phyloP scores from a whole-genome alignment of 2,329 filamentous ascomycete genomes.

The Herpotrichia juniperi region DNA sequence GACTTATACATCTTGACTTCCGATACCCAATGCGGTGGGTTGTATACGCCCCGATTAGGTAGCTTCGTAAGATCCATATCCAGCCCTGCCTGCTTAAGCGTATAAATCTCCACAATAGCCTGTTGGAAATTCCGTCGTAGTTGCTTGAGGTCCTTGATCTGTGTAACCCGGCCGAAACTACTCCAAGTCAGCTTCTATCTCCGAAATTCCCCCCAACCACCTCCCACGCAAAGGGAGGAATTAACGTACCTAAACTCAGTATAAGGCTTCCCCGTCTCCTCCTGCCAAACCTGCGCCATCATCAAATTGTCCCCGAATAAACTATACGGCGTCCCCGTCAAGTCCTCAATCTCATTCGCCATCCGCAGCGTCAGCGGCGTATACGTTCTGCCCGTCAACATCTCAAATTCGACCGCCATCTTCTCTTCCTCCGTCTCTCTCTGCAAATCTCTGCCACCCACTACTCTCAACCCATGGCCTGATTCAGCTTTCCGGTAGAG shows the following conservation, averaged over 20 bases:
- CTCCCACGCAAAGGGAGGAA: neutral
- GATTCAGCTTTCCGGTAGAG: conserved; percentile 2
- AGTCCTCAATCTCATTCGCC: conserved; percentile 37
- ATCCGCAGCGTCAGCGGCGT: conserved; percentile 36
- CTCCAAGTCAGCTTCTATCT: neutral
- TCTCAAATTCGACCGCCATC: conserved; percentile 29
- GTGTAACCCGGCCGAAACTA: conserved; percentile 31
- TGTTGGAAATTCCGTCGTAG: conserved; percentile 56
- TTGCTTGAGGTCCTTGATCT: conserved; percentile 16
- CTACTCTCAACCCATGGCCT: conserved; percentile 12
- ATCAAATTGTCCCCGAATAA: conserved; percentile 34
- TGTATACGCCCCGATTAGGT: conserved; percentile 35
- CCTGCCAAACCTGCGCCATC: conserved; percentile 29
- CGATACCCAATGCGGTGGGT: conserved; percentile 32
- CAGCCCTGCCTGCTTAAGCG: conserved; percentile 45
- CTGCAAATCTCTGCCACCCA: conserved; percentile 58
- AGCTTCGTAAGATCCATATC: conserved; percentile 32
- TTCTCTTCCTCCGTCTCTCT: conserved; percentile 18
- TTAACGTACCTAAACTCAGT: conserved; percentile 26
- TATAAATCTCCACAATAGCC: conserved; percentile 62
- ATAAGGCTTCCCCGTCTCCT: conserved; percentile 42
- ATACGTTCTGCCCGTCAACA: conserved; percentile 38
- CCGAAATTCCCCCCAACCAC: neutral
- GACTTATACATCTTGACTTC: conserved; percentile 31
- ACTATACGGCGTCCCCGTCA: conserved; percentile 38